Evolutionary conservation across 2,329 filamentous ascomycete genomes (phyloP).

Genomic region (Plenodomus tracheiphilus): DNA sequence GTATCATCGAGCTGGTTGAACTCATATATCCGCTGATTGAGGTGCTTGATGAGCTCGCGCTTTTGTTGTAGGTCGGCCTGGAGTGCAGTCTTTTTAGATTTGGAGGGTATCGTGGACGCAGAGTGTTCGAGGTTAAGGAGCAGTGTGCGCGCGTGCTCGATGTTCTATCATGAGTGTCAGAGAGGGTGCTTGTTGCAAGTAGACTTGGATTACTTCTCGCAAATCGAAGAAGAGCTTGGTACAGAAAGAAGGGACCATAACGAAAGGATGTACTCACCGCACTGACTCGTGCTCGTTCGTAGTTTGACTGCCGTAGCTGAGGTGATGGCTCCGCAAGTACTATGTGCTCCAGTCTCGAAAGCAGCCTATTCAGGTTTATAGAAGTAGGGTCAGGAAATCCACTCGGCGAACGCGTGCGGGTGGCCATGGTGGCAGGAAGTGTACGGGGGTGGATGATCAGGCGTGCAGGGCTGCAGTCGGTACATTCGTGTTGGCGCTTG

Average conservation of each 20-base stretch:
- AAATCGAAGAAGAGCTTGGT: not conserved
- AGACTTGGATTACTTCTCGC: not conserved
- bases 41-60: conserved; percentile 66
- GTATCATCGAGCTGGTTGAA: conserved; percentile 62
- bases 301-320: conserved; percentile 63
- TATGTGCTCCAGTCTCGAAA: conserved; percentile 66
- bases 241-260: not conserved
- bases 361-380: conserved; percentile 64
- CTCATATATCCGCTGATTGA: conserved; percentile 69
- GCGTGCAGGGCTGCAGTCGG: not conserved
- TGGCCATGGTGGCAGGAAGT: conserved; percentile 16
- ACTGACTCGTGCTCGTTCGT: conserved; percentile 64
- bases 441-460: not conserved
- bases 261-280: conserved; percentile 50
- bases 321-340: conserved; percentile 66
- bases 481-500: not conserved
- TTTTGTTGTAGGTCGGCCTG: conserved; percentile 68
- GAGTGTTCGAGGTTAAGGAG: conserved; percentile 74
- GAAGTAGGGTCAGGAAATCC: conserved; percentile 29
- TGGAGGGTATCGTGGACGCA: conserved; percentile 51
- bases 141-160: conserved; percentile 70
- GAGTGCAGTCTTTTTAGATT: conserved; percentile 59
- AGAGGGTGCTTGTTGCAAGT: not conserved
- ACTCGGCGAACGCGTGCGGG: conserved; percentile 26
- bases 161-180: conserved; percentile 56